Percentiles rank a stretch among this genome's conserved stretches.
Conservation (phyloP, 257 asterid genomes). For the Linderniella brevidens region DNA sequence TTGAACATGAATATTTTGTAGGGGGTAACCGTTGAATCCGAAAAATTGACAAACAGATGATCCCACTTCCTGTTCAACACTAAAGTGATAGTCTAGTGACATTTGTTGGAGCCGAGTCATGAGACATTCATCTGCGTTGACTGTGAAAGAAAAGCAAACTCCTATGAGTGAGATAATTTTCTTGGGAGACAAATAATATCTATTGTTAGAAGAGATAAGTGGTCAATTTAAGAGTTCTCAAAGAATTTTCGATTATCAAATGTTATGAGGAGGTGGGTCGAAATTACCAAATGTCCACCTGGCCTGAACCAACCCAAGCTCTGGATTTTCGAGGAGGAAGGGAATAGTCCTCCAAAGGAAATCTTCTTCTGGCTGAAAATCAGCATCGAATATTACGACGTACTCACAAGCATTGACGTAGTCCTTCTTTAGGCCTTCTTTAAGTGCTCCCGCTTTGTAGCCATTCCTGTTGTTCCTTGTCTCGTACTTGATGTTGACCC, state of each 20-base stretch:
- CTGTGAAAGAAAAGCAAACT: conserved; percentile 14
- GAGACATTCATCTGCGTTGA: conserved; percentile 54
- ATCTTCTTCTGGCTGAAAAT: conserved; percentile 83
- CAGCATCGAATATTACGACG: conserved; percentile 87
- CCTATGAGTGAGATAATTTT: conserved; percentile 4
- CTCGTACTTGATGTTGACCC: conserved; percentile 66
- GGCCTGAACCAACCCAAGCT: conserved; percentile 86
- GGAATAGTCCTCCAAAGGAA: conserved; percentile 82
- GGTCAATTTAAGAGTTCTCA: too few relatives aligned
- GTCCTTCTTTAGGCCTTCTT: conserved; percentile 62
- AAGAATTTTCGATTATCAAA: neutral
- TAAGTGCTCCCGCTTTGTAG: conserved; percentile 86
- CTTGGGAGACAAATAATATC: conserved; percentile 1
- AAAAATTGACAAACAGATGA: conserved; percentile 38
- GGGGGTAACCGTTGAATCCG: conserved; percentile 41
- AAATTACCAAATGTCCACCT: conserved; percentile 90
- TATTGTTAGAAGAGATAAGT: too few relatives aligned
- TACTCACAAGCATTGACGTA: conserved; percentile 71
- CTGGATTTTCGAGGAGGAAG: conserved; percentile 59
- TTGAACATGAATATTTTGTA: conserved; percentile 4
- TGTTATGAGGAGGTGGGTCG: neutral
- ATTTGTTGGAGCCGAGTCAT: conserved; percentile 63
- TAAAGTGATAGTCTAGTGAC: conserved; percentile 56
- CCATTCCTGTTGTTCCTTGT: conserved; percentile 89
- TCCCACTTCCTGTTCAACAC: conserved; percentile 67